phyloP scores from a whole-genome alignment of 1,284 basidiomycete genomes.

The Ceratobasidium sp. region DNA sequence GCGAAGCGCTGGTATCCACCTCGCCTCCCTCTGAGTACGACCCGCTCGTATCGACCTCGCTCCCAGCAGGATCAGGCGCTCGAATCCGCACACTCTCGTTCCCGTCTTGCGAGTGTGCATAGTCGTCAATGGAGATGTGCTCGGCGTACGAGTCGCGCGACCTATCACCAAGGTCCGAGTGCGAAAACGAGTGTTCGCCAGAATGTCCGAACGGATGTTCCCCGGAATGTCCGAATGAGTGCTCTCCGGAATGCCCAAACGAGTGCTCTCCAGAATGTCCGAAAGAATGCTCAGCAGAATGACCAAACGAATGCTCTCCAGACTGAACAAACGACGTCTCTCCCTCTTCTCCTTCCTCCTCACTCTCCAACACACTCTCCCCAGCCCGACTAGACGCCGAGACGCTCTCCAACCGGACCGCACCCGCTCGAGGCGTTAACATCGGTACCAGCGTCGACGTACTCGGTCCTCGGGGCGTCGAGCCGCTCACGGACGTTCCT shows the following conservation, averaged over 20 bases:
- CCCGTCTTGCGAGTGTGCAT: conserved; percentile 57
- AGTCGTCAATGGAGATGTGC: conserved; percentile 60
- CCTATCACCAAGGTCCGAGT: conserved; percentile 29
- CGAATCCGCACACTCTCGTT: conserved; percentile 55
- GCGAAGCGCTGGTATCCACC: conserved; percentile 60
- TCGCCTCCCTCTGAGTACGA: conserved; percentile 34
- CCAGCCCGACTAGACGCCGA: not conserved
- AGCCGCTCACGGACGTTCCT: conserved; percentile 17
- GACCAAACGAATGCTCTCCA: conserved; percentile 54
- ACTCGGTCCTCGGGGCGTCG: conserved; percentile 42
- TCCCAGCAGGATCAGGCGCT: conserved; percentile 62
- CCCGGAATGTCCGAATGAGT: conserved; percentile 6
- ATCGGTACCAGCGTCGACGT: conserved; percentile 31
- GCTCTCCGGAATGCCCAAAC: conserved; percentile 60
- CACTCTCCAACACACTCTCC: conserved; percentile 18
- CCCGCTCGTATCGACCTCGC: conserved; percentile 67
- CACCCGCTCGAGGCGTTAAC: conserved; percentile 32
- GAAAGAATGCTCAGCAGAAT: conserved; percentile 32
- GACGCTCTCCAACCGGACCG: conserved; percentile 26
- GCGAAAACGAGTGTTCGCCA: conserved; percentile 11
- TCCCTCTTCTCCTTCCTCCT: not conserved
- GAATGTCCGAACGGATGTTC: not conserved
- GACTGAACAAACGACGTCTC: conserved; percentile 47
- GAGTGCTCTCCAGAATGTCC: conserved; percentile 50
- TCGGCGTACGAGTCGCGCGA: conserved; percentile 56